Percentiles rank a stretch among this genome's conserved stretches.
phyloP scores from a whole-genome alignment of 1,139 yeast genomes.

The Candida sanyaensis region DNA sequence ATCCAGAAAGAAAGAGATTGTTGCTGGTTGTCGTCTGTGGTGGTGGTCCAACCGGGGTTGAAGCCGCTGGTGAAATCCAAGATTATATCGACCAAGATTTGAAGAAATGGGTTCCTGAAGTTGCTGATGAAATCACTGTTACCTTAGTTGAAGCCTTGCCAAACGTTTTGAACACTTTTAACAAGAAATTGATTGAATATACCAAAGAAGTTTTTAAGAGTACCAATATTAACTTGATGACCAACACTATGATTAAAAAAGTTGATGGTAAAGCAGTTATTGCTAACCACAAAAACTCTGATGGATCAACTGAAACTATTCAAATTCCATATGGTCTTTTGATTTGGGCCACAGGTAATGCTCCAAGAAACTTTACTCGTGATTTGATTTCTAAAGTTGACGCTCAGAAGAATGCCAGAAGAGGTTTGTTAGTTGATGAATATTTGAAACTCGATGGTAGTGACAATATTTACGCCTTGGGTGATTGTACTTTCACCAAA shows the following conservation, averaged over 20 bases:
- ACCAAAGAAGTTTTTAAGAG: constrained; percentile 80
- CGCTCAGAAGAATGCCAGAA: constrained; percentile 83
- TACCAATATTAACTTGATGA: constrained; percentile 74
- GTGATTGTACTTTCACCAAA: constrained; percentile 92
- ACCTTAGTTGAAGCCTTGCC: constrained; percentile 91
- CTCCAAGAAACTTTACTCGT: constrained; percentile 76
- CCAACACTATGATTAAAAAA: constrained; percentile 87
- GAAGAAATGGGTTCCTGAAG: constrained; percentile 84
- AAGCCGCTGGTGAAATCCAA: constrained; percentile 92
- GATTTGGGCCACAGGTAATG: constrained; percentile 98
- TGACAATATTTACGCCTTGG: constrained; percentile 81
- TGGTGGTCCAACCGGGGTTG: constrained; percentile 98
- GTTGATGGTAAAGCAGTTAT: constrained; percentile 69
- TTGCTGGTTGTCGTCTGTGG: constrained; percentile 87
- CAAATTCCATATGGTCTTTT: constrained; percentile 84
- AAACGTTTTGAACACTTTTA: constrained; percentile 84
- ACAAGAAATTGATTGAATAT: constrained; percentile 79
- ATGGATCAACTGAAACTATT: constrained; percentile 44
- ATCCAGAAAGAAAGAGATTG: constrained; percentile 78
- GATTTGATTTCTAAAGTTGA: constrained; percentile 70
- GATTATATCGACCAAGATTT: constrained; percentile 93
- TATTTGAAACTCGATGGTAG: constrained; percentile 83
- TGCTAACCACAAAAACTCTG: constrained; percentile 63
- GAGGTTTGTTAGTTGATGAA: constrained; percentile 87
- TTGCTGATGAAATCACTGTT: constrained; percentile 78